Base-by-base conservation (phyloP, 2,329 filamentous ascomycete species). In the Xylariaceae sp. region DNA sequence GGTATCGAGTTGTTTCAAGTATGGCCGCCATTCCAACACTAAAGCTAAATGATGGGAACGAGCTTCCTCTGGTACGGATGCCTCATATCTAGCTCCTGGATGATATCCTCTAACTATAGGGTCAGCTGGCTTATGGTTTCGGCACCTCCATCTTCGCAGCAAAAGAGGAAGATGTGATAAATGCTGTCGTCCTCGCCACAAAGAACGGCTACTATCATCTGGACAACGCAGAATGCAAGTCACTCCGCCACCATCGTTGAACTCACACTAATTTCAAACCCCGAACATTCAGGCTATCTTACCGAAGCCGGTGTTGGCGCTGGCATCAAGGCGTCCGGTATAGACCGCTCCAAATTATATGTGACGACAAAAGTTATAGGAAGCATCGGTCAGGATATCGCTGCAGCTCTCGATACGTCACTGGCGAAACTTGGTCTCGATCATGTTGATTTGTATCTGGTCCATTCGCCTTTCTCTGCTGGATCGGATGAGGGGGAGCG, bases 1-100 rank as follows among this genome's bases (percentile, higher is more conserved):
- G 39, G 17, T 16, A 12, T 44, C 12, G 17, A 28, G 4, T 33
- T 10, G 12, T 18, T 18, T 14, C 19, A 14, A 45, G 31, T 3
- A 54, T 54, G 45, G 38, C 42, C 16, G 12, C 45, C 12, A 64
- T 84, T 41, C 83, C 83, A 2, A 73, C 70, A 48, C 68, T 89
- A 48, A 87, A 86, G 72, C 75, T 90, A 42, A 88, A 87, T 60
- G 85, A 90, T 72, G 86, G 86, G 56, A 80, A 81, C 53, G 77
- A 81, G 50, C 87, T 90, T 48, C 87, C 87, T 10, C 77, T 87
- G 75, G 82, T 84, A 71, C 47, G 73, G 5, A 45, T 10, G 39
- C 16, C 9, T 22, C 18, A 41, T 34, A 3, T 10, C 34, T 17
- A 39, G 13, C 42, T 36, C 14, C 48, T 51, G 40, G 22, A 28